Base-by-base conservation (phyloP, 1,284 basidiomycete species). In the Leucocoprinus gongylophorus region DNA sequence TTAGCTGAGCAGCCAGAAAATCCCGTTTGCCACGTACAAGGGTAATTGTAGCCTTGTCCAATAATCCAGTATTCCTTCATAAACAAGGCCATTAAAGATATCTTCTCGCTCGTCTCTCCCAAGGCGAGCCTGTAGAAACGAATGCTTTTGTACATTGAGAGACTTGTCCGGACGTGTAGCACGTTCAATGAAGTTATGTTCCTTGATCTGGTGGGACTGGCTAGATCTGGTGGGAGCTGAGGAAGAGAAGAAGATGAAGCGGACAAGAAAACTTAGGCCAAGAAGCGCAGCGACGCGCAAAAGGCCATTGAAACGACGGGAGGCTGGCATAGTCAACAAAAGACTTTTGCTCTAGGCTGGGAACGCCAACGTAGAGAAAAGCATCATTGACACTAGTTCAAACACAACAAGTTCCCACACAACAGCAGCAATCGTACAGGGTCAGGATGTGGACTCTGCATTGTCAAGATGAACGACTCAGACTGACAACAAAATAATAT, bases 21-120 rank as follows among this genome's bases (percentile, higher is more conserved):
- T 18, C 7, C 32, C 12, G 4, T 46, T 40, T 29, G 38, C 54
- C 45, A 73, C 84, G 66, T 61, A 90, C 88, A 89, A 93, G 12
- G 94, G 94, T 57, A 87, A 76, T 63, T 95, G 91, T 66, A 89
- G 95, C 21, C 90, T 74, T 15, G 86, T 81, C 94, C 94, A 97
- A 63, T 88, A 97, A 68, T 97, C 91, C 49, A 75, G 63, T 41
- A 86, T 78, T 9, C 94, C 94, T 59, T 88, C 81, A 46, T 72
- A 68, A 50, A 97, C 82, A 47, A 90, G 73, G 55, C 80, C 74
- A 51, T 82, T 79, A 59, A 97, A 82, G 51, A 97, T 71, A 62
- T 95, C 94, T 1, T 80, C 77, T 37, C 82, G 72, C 59, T 92
- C 83, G 61, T 95, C 91, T 57, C 91, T 73, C 0, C 91, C 92